Evolutionary conservation across 768 basidiomycete genomes (phyloP), one percentile per base, ranked within the genome.

Genomic region (Collybia nuda): DNA sequence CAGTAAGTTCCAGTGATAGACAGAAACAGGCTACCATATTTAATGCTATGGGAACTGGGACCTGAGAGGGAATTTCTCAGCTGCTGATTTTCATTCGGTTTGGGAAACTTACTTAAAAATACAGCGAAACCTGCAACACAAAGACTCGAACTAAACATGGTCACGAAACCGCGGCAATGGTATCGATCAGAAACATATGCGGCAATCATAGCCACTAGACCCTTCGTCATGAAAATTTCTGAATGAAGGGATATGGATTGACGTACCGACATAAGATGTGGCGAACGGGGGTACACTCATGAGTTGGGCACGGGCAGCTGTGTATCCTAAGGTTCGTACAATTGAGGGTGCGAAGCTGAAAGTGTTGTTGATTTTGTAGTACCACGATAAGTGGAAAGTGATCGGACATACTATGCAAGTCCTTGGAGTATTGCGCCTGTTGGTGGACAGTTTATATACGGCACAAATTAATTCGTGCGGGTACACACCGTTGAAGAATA

Each of bases 21-120:
- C 41, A 75, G 58, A 61, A 73, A 75, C 12, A 76, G 62, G 17
- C 69, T 65, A 17, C 54, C 73, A 51, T 75, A 75, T 19, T 66
- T 62, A 2, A 67, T 47, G n/a, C 52, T 37, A 22, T 59, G 51
- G 2, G 60, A 55, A 21, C 51, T 44, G 35, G 57, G 53, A 15
- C 40, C 57, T 53, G 29, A 6, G 38, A 19, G 22, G 17, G 29
- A 17, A 12, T 0, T 6, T 51, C 24, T 46, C 9, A 64, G 62
- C 6, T 49, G 12, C 19, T 2, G 29, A 41, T 32, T 17, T 17
- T 21, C 24, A 12, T 28, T 3, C 15, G 5, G 2, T 18, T 2
- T 5, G 36, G 2, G 19, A 23, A 28, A 54, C 66, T 14, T 48
- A 70, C 76, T 66, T 19, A 71, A 58, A 56, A 74, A 75, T 56